Base-by-base conservation (phyloP, 306 rosid genomes). In the Rosa multiflora region DNA sequence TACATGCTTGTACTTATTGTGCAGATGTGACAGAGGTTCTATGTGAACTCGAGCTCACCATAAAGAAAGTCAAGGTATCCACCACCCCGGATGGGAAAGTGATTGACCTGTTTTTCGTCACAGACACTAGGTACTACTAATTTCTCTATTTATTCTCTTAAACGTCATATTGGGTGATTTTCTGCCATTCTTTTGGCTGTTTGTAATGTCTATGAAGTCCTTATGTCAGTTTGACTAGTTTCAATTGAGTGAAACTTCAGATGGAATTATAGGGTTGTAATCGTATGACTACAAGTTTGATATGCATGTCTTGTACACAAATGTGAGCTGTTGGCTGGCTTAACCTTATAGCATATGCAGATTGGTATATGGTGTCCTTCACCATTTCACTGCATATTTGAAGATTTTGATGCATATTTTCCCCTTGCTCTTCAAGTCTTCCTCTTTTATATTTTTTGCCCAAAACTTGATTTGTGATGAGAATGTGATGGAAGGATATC, bases 51-150 rank as follows among this genome's bases (percentile, higher is more conserved):
- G 99, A 95, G 88, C 90, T 95, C 84, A 84, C 76, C 46, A 93
- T 95, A 67, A 83, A 89, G 78, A 95, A 90, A 89, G 98, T 95
- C 82, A 95, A 95, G 90, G 96, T 95, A 46, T 95, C 98, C 51
- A 93, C 96, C 21, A 95, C 98, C 21, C 99, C 99, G 2, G 99
- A 95, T 81, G 98, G 94, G 71, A 93, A 79, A 93, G 98, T 93
- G 75, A 88, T 95, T 89, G 97, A 95, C 84, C 87, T 95, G 78
- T 95, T 95, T 89, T 91, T 95, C 89, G 82, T 95, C 90, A 88
- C 93, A 37, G 99, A 95, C 73, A 80, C 90, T 83, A 95, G 99
- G 99, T 92, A 79, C 61, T 18, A 29, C 73, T 44, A 35, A 69
- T 55, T 82, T 79, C 82, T 80, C 68, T 53, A 62, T 37, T 29